Conservation (phyloP, 2,329 filamentous ascomycete species). For the Aspergillus sp. region DNA sequence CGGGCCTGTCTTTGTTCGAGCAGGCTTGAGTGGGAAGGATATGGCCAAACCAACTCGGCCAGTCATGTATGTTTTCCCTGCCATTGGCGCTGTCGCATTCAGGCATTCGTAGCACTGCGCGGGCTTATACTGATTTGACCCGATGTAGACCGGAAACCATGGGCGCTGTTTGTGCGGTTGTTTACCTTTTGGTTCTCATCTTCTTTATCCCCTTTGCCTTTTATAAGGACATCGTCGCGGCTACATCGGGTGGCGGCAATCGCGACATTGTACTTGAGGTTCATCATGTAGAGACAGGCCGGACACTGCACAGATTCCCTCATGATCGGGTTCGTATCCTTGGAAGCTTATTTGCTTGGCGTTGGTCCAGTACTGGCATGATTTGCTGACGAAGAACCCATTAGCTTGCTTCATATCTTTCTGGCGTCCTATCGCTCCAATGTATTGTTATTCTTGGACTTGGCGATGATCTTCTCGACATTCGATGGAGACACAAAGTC, state of each 20-base stretch:
- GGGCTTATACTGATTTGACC: constrained; percentile 8
- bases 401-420: constrained; percentile 89
- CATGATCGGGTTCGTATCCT: constrained; percentile 74
- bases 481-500: constrained; percentile 98
- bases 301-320: constrained; percentile 86
- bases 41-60: constrained; percentile 73
- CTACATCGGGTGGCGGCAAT: constrained; percentile 91
- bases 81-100: neutral
- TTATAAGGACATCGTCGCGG: constrained; percentile 95
- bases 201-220: constrained; percentile 95
- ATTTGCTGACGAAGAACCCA: constrained; percentile 7
- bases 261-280: constrained; percentile 76
- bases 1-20: constrained; percentile 81
- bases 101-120: neutral
- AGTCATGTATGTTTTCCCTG: constrained; percentile 61
- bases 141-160: constrained; percentile 77
- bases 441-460: constrained; percentile 88
- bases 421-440: constrained; percentile 89
- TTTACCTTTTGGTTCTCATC: constrained; percentile 86
- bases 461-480: constrained; percentile 95
- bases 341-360: neutral
- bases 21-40: constrained; percentile 86
- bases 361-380: neutral
- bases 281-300: constrained; percentile 74
- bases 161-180: constrained; percentile 88